Evolutionary conservation across 148 eudicot species (phyloP).

Genomic region (Vaccinium darrowii): DNA sequence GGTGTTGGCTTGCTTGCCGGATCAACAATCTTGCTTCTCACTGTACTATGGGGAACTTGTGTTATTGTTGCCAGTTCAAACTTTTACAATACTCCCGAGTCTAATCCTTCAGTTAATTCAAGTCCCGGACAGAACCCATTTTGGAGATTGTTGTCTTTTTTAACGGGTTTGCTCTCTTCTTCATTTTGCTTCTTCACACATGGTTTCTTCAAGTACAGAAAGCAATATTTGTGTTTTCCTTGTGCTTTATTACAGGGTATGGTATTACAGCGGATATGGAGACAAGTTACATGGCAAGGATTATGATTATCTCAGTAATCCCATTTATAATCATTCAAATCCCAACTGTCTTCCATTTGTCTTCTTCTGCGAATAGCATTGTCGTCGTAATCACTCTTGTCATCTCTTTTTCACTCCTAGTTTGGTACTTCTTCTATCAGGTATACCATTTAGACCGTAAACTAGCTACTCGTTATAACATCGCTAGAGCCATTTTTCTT

Average conservation of each 20-base stretch:
- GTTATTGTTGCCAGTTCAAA: conserved; percentile 19
- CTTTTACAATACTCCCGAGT: background rate
- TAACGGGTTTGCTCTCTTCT: conserved; percentile 13
- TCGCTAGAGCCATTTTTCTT: background rate
- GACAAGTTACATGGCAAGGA: conserved; percentile 32
- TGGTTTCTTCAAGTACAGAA: background rate
- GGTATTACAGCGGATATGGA: conserved; percentile 28
- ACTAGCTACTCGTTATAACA: background rate
- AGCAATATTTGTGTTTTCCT: background rate
- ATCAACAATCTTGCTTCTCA: conserved; percentile 29
- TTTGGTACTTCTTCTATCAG: conserved; percentile 43
- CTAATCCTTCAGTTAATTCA: background rate
- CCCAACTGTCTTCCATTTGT: conserved; percentile 16
- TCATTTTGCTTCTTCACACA: background rate
- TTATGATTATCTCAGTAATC: conserved; percentile 39
- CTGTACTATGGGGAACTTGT: conserved; percentile 29
- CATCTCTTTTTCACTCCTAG: conserved; percentile 28
- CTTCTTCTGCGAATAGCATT: conserved; percentile 6
- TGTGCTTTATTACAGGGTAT: conserved; percentile 18
- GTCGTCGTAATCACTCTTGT: conserved; percentile 23
- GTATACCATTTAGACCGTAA: conserved; percentile 14
- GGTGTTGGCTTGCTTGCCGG: conserved; percentile 32
- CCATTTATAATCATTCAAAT: conserved; percentile 35
- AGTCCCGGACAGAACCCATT: background rate
- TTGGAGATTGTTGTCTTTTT: conserved; percentile 1